Conservation (phyloP, 1,139 yeast species). For the Meyerozyma athensensis region DNA sequence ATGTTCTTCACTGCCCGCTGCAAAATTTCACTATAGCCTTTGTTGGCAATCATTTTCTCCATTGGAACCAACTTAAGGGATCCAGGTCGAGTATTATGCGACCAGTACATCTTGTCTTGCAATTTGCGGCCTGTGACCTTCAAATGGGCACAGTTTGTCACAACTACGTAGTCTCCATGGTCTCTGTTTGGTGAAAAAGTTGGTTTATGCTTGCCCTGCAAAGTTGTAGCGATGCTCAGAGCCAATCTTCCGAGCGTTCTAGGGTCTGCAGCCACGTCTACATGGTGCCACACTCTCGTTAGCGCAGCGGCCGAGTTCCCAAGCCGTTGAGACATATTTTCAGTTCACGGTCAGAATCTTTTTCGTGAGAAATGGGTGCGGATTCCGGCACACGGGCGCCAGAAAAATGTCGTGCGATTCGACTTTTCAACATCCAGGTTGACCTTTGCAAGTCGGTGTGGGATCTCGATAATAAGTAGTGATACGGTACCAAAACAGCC, state of each 20-base stretch:
- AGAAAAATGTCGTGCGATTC: slow-evolving; percentile 2
- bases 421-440: slow-evolving; percentile 4
- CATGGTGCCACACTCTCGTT: slow-evolving; percentile 93
- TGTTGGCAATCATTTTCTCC: slow-evolving; percentile 70
- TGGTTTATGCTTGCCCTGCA: slow-evolving; percentile 97
- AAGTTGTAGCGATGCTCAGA: slow-evolving; percentile 74
- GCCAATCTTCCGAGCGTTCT: slow-evolving; percentile 94
- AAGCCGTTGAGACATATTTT: slow-evolving; percentile 49
- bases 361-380: neutral
- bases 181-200: slow-evolving; percentile 70
- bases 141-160: slow-evolving; percentile 81
- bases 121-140: slow-evolving; percentile 81
- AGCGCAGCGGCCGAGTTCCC: slow-evolving; percentile 68
- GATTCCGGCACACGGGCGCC: neutral
- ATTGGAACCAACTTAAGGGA: slow-evolving; percentile 78
- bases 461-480: neutral
- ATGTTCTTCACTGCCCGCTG: slow-evolving; percentile 88
- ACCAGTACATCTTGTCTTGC: slow-evolving; percentile 81
- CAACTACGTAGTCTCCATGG: slow-evolving; percentile 95
- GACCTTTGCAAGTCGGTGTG: neutral
- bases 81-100: slow-evolving; percentile 90
- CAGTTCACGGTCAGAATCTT: neutral
- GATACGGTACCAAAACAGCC: neutral
- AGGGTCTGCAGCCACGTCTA: slow-evolving; percentile 78
- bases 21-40: slow-evolving; percentile 81